Evolutionary conservation across 129 eudicot species (phyloP), one percentile per base, ranked within the genome.

Genomic region (Centrapalus pauciflorus): DNA sequence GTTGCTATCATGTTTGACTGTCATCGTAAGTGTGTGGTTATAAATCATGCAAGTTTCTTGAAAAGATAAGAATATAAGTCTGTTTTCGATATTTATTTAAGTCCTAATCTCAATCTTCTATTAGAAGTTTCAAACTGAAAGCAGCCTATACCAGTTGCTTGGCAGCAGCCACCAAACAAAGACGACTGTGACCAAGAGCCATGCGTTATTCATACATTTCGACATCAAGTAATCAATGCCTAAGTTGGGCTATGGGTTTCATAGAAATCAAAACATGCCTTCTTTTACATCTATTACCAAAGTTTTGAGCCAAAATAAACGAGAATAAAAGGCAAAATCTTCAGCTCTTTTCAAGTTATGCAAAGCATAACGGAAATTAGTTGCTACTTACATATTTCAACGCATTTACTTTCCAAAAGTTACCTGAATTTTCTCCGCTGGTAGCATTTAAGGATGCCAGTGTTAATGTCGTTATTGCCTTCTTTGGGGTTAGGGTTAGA

Each of bases 371-470:
- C n/a, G 25, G 54, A 11, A 16, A 1, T 48, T 17, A 16, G 16
- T 49, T 23, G 12, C 23, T 72, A 49, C 14, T 57, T 57, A 30
- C 55, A 35, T 72, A 61, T 62, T 26, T 51, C 52, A 48, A 49
- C 37, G 7, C 52, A 52, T 27, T 46, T 51, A 64, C 35, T 69
- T 54, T 17, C 48, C 35, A 32, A 40, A 55, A 17, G 58, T 33
- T 25, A 33, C 76, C 48, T 67, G 58, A 74, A 30, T 75, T 50
- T 75, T 56, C 75, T 75, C 35, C 90, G 69, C n/a, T 71, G 72
- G 71, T 84, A 81, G 71, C 75, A 84, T 57, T 71, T 78, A 11
- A 77, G 6, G 27, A 59, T 9, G 71, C 74, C 69, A 12, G 69
- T 35, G 14, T 27, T 69, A 4, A 55, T 9, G 9, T 29, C 43